Base-by-base conservation (phyloP, 2,329 filamentous ascomycete species). In the Magnaporthiopsis incrustans region DNA sequence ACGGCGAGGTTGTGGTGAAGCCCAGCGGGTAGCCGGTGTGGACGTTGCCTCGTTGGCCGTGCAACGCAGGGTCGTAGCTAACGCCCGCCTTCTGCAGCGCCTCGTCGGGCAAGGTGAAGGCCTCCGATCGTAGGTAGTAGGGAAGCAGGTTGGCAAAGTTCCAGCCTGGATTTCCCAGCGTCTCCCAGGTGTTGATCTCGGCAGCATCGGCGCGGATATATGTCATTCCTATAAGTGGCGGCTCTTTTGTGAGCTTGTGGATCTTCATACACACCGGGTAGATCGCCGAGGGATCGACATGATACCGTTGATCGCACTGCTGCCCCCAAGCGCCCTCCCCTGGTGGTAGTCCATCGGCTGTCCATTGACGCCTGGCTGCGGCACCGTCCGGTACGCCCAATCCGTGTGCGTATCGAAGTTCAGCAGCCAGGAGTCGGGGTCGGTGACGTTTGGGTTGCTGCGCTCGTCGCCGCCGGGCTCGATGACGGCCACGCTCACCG, bases 311-410 rank as follows among this genome's bases (percentile, higher is more conserved):
- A 63, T 63, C 7, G 27, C 27, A 25, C 62, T 63, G 44, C 75
- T 77, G 15, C 80, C 80, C 15, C 80, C 80, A 0, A 83, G 73
- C 0, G 79, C 76, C 61, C 78, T 78, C 14, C 78, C 80, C 7
- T 78, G 73, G 18, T 74, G 75, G 53, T 78, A 75, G 6, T 70
- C 61, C 27, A 80, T 75, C 8, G 71, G 66, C 1, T 77, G 73
- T 11, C 72, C 70, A n/a, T 76, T 74, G 4, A 79, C 73, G 26
- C 71, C 66, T 1, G 71, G 65, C 62, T 80, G 78, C 2, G 77
- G 71, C 33, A 79, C 71, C 2, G 67, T 67, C 2, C 59, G 30
- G 58, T 68, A 69, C 1, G 38, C 38, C 67, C 68, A 68, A 64
- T 69, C 65, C 18, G 68, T 63, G 5, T 62, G 26, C 22, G 67